Base-by-base conservation (phyloP, 2,329 filamentous ascomycete species). In the Talaromyces sp. region DNA sequence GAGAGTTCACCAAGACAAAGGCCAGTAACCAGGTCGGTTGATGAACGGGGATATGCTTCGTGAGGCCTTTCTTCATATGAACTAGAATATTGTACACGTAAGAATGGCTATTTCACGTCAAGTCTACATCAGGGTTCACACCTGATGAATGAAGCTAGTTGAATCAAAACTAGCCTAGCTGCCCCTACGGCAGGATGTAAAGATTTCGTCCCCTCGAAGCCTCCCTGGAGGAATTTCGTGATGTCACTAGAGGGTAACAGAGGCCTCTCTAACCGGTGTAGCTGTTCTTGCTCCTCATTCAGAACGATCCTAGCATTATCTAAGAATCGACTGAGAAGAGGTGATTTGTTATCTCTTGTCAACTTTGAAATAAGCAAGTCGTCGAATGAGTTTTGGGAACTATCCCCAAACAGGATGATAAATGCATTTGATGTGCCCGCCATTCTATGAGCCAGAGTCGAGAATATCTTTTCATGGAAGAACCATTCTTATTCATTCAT, bases 1-100 rank as follows among this genome's bases (percentile, higher is more conserved):
- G 78, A 65, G 0, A 82, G 63, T 0, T 82, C 63, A 1, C 81
- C 81, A n/a, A 78, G 73, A 11, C 81, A 75, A 3, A 81, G 63
- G 2, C 77, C 79, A 10, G n/a, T 41, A 14, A 41, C 38, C n/a
- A 41, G 38, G 9, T 4, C 38, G 11, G 38, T 41, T 13, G 38
- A 10, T n/a, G 38, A n/a, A 13, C 38, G 9, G 11, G 38, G 38
- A 41, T 41, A 41, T 41, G 13, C 3, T 41, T 41, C 38, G n/a
- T 41, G 38, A 4, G 4, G 38, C 4, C 11, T 41, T 41, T 41
- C 38, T 41, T 41, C 38, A 41, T 41, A n/a, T 3, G 38, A 41
- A n/a, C 38, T 41, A 41, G n/a, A 14, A 41, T 3, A 10, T 41
- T 41, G 27, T 41, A 13, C 38, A 41, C 38, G 38, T 41, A 13